Percentiles rank a stretch among this genome's conserved stretches.
Conservation (phyloP, 257 asterid species). For the Ehretia macrophylla region DNA sequence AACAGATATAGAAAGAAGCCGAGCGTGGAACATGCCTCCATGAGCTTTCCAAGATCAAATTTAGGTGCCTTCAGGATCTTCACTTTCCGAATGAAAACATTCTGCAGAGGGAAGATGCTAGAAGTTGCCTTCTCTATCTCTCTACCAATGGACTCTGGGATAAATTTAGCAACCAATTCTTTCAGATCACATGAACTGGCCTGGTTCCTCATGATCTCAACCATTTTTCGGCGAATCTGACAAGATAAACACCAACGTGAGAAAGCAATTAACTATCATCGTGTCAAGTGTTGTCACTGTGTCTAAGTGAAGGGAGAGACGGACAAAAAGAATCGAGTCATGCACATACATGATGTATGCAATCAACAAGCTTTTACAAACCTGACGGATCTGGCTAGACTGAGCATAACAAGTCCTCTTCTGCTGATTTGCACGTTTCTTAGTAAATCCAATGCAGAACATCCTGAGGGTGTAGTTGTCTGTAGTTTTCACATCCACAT, state of each 20-base stretch:
- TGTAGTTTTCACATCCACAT: constrained; percentile 66
- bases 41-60: constrained; percentile 56
- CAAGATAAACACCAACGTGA: constrained; percentile 2
- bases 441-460: constrained; percentile 67
- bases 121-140: constrained; percentile 67
- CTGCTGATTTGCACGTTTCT: constrained; percentile 73
- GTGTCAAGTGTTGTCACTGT: no score
- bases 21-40: constrained; percentile 37
- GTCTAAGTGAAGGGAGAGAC: no score
- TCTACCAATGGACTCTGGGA: constrained; percentile 61
- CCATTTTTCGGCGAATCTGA: constrained; percentile 59
- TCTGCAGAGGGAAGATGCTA: constrained; percentile 58
- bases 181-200: constrained; percentile 49
- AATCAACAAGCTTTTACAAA: constrained; percentile 5
- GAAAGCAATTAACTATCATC: background rate
- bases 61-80: constrained; percentile 68
- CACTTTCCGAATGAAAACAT: constrained; percentile 58
- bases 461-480: constrained; percentile 53
- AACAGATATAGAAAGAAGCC: background rate
- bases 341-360: no score
- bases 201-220: constrained; percentile 62
- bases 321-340: no score
- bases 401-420: constrained; percentile 66
- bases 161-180: constrained; percentile 56
- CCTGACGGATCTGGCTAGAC: constrained; percentile 65